These are phyloP conservation scores for Quercus lobata DNA, from an alignment of 331 rosid genomes.

Conservation along the genomic window DNA sequence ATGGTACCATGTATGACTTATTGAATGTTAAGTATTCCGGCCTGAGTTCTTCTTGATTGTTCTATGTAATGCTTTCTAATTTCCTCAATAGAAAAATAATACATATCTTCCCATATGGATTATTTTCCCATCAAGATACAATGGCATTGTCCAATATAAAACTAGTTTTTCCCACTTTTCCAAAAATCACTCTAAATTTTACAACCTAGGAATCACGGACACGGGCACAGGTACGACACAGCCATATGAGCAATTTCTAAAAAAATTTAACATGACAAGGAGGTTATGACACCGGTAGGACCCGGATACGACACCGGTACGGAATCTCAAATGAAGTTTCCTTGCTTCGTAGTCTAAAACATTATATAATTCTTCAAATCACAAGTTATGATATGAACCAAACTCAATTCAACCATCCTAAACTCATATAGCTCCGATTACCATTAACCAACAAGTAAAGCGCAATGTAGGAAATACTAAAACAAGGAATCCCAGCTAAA, in stretches of 20 bases:
- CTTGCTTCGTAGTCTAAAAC: not conserved
- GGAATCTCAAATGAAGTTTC: too few relatives aligned
- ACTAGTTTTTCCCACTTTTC: not conserved
- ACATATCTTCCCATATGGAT: not conserved
- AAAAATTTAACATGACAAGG: too few relatives aligned
- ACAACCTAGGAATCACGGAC: too few relatives aligned
- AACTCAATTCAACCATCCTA: not conserved
- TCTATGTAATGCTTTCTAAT: not conserved
- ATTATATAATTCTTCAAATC: not conserved
- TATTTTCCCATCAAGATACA: not conserved
- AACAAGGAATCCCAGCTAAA: not conserved
- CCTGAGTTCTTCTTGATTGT: not conserved
- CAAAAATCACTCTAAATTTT: not conserved
- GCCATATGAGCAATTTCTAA: too few relatives aligned
- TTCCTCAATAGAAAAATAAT: not conserved
- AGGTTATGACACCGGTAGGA: too few relatives aligned
- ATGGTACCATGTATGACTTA: not conserved
- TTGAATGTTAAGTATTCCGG: not conserved
- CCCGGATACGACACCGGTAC: too few relatives aligned
- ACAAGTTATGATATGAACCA: not conserved
- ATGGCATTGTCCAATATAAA: not conserved
- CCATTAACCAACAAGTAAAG: constrained; percentile 1
- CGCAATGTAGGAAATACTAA: not conserved
- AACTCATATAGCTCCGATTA: not conserved
- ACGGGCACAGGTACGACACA: too few relatives aligned